phyloP scores from a whole-genome alignment of 2,329 filamentous ascomycete species.

The Niveomyces coronatus region DNA sequence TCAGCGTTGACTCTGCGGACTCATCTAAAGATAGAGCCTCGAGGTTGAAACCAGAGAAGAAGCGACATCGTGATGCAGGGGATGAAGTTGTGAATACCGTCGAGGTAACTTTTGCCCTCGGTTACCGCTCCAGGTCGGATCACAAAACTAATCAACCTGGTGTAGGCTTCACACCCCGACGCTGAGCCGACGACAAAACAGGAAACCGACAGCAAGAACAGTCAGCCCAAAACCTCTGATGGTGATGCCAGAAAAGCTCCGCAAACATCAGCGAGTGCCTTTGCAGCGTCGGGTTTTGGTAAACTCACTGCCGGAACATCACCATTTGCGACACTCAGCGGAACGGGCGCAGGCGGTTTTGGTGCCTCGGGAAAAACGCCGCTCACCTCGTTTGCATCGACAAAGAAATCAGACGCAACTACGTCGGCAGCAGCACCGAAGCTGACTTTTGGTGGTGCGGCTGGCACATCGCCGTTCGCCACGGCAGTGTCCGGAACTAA shows the following conservation, averaged over 20 bases:
- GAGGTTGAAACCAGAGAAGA: constrained; percentile 51
- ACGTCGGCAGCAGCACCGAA: constrained; percentile 29
- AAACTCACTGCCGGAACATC: constrained; percentile 54
- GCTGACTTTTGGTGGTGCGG: constrained; percentile 36
- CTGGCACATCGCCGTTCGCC: constrained; percentile 37
- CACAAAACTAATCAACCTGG: constrained; percentile 7
- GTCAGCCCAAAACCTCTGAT: constrained; percentile 13
- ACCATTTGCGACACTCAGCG: constrained; percentile 50
- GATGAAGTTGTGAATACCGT: constrained; percentile 13
- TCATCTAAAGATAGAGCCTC: constrained; percentile 38
- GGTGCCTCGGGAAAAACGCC: constrained; percentile 30
- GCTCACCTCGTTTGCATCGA: constrained; percentile 23
- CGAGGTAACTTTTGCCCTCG: constrained; percentile 1
- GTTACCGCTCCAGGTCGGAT: constrained; percentile 1
- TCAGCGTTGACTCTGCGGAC: constrained; percentile 30
- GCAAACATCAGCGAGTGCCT: constrained; percentile 47
- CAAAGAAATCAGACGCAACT: constrained; percentile 17
- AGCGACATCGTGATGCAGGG: constrained; percentile 47
- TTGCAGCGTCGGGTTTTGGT: constrained; percentile 58
- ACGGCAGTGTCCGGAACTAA: constrained; percentile 30
- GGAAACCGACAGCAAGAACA: not conserved
- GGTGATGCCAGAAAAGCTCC: constrained; percentile 18
- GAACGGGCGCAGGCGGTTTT: constrained; percentile 39
- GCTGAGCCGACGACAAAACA: constrained; percentile 1
- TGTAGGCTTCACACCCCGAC: constrained; percentile 1